phyloP scores from a whole-genome alignment of 2,329 filamentous ascomycete genomes.

The Aspergillus quadrilineatus region DNA sequence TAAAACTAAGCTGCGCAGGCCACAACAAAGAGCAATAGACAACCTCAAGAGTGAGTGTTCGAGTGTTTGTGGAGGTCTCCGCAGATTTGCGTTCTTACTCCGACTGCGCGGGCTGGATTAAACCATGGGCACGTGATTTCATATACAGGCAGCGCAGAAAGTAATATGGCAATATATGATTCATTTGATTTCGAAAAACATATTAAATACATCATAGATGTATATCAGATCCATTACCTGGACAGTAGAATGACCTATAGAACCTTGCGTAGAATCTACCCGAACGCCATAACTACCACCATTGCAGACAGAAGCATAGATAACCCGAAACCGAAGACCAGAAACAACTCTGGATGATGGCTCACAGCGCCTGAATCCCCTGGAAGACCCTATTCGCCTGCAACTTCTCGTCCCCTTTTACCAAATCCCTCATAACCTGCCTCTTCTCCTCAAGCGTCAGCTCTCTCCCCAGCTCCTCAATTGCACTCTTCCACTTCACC shows the following conservation, averaged over 20 bases:
- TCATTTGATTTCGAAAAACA: neutral
- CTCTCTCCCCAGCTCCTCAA: conserved; percentile 61
- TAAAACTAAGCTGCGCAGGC: neutral
- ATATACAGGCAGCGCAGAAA: neutral
- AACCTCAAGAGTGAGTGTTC: neutral
- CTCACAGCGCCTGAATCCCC: conserved; percentile 47
- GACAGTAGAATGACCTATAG: neutral
- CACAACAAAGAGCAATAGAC: neutral
- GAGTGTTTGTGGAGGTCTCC: neutral
- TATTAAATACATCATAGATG: neutral
- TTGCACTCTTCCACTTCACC: conserved; percentile 75
- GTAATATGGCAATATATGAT: neutral
- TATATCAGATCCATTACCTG: neutral
- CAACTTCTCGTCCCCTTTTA: conserved; percentile 68
- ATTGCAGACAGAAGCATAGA: neutral
- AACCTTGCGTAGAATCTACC: neutral
- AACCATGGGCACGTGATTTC: conserved; percentile 7
- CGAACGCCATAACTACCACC: neutral
- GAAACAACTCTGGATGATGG: neutral
- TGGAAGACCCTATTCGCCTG: conserved; percentile 56
- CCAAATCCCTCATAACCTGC: conserved; percentile 73
- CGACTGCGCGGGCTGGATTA: neutral
- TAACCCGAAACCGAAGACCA: neutral
- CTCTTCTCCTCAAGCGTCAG: conserved; percentile 75
- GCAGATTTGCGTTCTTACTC: conserved; percentile 9